Conservation (phyloP, 2,329 filamentous ascomycete species). For the Ophiocordyceps robertsii region DNA sequence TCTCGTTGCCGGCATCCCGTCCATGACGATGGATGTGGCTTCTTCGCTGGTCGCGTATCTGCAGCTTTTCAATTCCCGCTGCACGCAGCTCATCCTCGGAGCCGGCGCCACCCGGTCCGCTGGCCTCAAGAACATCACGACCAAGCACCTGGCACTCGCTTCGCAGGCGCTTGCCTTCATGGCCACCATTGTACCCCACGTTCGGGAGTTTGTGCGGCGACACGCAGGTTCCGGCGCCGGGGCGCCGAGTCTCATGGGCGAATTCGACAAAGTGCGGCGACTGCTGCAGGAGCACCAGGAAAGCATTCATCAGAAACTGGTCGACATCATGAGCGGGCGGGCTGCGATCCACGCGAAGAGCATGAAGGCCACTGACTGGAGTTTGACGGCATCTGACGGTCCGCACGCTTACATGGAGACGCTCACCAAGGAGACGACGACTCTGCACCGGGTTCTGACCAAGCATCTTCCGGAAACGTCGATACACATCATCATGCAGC, state of each 20-base stretch:
- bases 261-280: conserved; percentile 80
- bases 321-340: conserved; percentile 79
- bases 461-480: conserved; percentile 69
- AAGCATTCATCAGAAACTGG: conserved; percentile 82
- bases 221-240: conserved; percentile 44
- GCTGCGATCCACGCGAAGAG: conserved; percentile 60
- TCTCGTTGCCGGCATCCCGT: conserved; percentile 73
- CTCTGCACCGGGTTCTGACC: conserved; percentile 68
- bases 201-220: conserved; percentile 80
- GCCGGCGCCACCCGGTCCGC: conserved; percentile 82
- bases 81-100: conserved; percentile 90
- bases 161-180: conserved; percentile 83
- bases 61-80: conserved; percentile 88
- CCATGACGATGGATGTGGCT: conserved; percentile 75
- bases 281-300: conserved; percentile 81
- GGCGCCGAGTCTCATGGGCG: conserved; percentile 51
- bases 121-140: conserved; percentile 90
- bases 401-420: conserved; percentile 74
- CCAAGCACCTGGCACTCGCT: conserved; percentile 84
- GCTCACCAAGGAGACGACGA: conserved; percentile 72
- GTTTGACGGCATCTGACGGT: conserved; percentile 27
- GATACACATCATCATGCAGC: conserved; percentile 71
- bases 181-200: conserved; percentile 73
- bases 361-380: conserved; percentile 67
- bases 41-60: conserved; percentile 71